Evolutionary conservation across 306 rosid species (phyloP), one percentile per base, ranked within the genome.

Genomic region (Cucurbita argyrosperma): DNA sequence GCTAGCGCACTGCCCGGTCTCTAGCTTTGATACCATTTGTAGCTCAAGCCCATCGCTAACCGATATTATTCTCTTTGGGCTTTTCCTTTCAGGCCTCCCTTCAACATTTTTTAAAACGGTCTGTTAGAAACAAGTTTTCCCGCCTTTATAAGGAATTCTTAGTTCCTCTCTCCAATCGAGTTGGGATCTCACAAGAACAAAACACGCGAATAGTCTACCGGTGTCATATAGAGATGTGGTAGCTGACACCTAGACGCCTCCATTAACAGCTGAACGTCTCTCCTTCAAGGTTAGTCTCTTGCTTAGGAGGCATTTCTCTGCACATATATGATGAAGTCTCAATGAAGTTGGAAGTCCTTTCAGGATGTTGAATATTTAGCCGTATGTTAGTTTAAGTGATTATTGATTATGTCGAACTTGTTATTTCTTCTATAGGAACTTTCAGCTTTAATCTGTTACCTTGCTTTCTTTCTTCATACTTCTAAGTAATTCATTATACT

Each of bases 211-310:
- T 19, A 19, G 19, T 19, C 19, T 19, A 19, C 19, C 19, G 26
- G 26, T 78, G 63, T 79, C 87, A 54, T 78, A 30, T 19, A 78
- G 39, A 72, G 82, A 81, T 37, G 85, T 80, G 76, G 75, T 61
- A 26, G 57, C 75, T 56, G 85, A 79, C 57, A 64, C 64, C 64
- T 75, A 76, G 71, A 84, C 87, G 39, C 69, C 86, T 8, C 80
- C 76, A 54, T 82, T 88, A 52, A 50, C 87, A 30, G 72, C 85
- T 66, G 95, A 94, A 80, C 79, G 85, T 78, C 61, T 86, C 76
- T 88, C 92, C 52, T 79, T 89, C 83, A 89, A 86, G 99, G 99
- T 94, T 67, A 74, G 83, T 77, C 62, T 47, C 79, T 75, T 62
- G 66, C 50, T 53, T 59, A 59, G 60, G 60, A 49, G 23, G 55